phyloP scores from a whole-genome alignment of 1,284 basidiomycete genomes.

The Papiliotrema fonsecae region DNA sequence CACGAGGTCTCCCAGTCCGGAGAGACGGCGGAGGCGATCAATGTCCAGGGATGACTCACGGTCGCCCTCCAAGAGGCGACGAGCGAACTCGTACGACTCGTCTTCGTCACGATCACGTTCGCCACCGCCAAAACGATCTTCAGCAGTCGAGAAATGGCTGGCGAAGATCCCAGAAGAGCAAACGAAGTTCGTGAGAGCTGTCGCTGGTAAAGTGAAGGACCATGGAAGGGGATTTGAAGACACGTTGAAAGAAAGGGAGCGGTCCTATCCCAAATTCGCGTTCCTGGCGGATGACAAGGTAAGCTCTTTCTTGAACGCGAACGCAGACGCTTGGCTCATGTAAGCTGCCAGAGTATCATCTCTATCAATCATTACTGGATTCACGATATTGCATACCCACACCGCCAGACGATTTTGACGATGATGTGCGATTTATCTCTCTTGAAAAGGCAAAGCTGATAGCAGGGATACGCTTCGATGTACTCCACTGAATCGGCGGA shows the following conservation, averaged over 20 bases:
- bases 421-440: constrained; percentile 58
- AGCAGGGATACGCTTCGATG: constrained; percentile 78
- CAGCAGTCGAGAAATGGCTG: constrained; percentile 35
- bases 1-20: not conserved
- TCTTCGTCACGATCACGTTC: constrained; percentile 51
- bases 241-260: constrained; percentile 68
- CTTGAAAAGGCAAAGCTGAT: too few relatives aligned
- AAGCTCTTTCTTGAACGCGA: constrained; percentile 33
- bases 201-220: constrained; percentile 75
- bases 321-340: not conserved
- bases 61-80: constrained; percentile 30
- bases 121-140: constrained; percentile 10
- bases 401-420: constrained; percentile 67
- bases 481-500: constrained; percentile 95
- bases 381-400: constrained; percentile 54
- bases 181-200: constrained; percentile 75
- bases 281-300: constrained; percentile 71
- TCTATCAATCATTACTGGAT: constrained; percentile 71
- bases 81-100: constrained; percentile 15
- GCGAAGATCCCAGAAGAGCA: constrained; percentile 62
- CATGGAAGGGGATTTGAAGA: constrained; percentile 75
- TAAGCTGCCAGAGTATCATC: constrained; percentile 73
- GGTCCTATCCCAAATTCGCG: constrained; percentile 70
- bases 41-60: constrained; percentile 15
- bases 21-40: too few relatives aligned